These are phyloP conservation scores for Paradendryphiella salina DNA, from an alignment of 2,329 filamentous ascomycete genomes.

Conservation along the genomic window DNA sequence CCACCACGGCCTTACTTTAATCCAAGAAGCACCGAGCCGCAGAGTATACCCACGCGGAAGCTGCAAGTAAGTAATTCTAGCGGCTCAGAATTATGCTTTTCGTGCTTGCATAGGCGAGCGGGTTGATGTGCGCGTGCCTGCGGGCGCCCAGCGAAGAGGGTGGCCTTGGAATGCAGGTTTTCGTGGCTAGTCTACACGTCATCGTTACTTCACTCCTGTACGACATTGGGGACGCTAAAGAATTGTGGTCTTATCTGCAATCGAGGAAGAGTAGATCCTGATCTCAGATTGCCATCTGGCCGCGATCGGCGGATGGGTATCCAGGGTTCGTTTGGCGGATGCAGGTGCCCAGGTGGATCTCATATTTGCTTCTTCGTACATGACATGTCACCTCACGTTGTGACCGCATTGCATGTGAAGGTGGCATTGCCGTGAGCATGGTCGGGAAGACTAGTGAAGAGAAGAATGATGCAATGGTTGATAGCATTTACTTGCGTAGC, in stretches of 20 bases:
- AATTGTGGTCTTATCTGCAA: conserved; percentile 1
- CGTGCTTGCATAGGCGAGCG: conserved; percentile 20
- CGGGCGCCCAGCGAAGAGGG: conserved; percentile 1
- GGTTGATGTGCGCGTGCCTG: conserved; percentile 16
- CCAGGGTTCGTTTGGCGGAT: conserved; percentile 2
- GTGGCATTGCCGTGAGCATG: neutral
- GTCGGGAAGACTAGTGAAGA: neutral
- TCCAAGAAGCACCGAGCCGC: conserved; percentile 3
- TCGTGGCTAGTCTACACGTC: conserved; percentile 37
- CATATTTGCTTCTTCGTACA: conserved; percentile 5
- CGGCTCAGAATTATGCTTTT: conserved; percentile 10
- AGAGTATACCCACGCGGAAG: conserved; percentile 1
- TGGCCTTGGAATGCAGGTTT: conserved; percentile 8
- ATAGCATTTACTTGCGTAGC: conserved; percentile 1
- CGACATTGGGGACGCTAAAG: conserved; percentile 11
- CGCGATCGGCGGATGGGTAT: conserved; percentile 7
- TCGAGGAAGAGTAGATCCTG: conserved; percentile 3
- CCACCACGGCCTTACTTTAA: conserved; percentile 9
- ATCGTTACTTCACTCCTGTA: conserved; percentile 31
- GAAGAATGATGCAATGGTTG: neutral
- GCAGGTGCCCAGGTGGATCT: conserved; percentile 1
- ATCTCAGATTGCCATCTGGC: conserved; percentile 3
- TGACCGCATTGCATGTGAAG: neutral
- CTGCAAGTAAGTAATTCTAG: conserved; percentile 16
- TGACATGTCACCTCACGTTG: neutral